Conservation (phyloP, 2,329 filamentous ascomycete species). For the Boeremia exigua region DNA sequence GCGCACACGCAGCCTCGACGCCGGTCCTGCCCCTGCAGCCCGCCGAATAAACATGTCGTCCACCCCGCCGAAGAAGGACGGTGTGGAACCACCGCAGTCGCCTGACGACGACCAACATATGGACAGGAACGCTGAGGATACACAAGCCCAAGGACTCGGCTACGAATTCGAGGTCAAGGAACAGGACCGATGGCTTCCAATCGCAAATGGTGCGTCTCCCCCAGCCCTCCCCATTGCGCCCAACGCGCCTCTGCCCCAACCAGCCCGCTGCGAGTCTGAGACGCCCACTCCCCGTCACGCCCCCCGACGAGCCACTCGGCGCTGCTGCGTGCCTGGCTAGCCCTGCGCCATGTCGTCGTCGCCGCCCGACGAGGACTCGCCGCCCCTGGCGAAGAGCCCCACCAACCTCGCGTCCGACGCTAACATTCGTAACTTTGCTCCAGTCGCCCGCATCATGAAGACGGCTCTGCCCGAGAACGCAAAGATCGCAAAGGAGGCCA, state of each 20-base stretch:
- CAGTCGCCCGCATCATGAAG: constrained; percentile 99
- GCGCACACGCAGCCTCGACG: constrained; percentile 56
- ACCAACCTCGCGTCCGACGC: constrained; percentile 68
- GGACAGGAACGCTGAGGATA: constrained; percentile 80
- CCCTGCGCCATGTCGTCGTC: constrained; percentile 52
- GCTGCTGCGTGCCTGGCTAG: constrained; percentile 52
- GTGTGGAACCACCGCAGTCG: constrained; percentile 93
- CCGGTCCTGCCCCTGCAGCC: constrained; percentile 50
- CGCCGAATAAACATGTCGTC: constrained; percentile 92
- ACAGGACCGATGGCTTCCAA: constrained; percentile 98
- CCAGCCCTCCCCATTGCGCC: constrained; percentile 35
- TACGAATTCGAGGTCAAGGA: constrained; percentile 99
- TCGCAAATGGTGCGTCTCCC: constrained; percentile 94
- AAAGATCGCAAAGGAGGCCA: constrained; percentile 98
- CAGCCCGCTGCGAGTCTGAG: constrained; percentile 30
- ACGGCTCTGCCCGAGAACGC: constrained; percentile 95
- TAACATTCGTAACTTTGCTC: constrained; percentile 92
- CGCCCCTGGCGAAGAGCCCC: constrained; percentile 39
- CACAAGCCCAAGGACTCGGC: constrained; percentile 75
- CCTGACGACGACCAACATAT: constrained; percentile 93
- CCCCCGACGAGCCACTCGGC: constrained; percentile 49
- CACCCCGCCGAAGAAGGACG: constrained; percentile 82
- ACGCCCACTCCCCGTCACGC: constrained; percentile 47
- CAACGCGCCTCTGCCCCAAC: no score
- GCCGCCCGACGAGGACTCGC: constrained; percentile 46